These are phyloP conservation scores for Talaromyces sp. DNA, from an alignment of 2,329 filamentous ascomycete species.

Conservation along the genomic window DNA sequence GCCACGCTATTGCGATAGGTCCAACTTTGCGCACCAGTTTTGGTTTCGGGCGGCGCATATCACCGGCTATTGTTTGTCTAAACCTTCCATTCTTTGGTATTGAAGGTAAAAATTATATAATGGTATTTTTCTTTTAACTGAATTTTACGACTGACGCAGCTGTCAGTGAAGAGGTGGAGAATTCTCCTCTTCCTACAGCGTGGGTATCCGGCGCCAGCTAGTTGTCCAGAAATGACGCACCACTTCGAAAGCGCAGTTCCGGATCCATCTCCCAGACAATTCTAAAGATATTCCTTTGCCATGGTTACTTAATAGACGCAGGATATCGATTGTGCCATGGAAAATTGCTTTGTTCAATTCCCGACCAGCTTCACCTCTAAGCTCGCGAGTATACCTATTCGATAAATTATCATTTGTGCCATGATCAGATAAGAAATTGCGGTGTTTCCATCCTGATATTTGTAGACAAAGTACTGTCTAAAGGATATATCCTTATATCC, in stretches of 20 bases:
- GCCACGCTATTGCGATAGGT: background rate
- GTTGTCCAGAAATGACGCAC: background rate
- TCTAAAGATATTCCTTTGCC: background rate
- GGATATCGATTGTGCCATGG: background rate
- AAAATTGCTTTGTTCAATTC: background rate
- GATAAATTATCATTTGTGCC: background rate
- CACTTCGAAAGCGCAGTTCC: background rate
- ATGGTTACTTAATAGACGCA: background rate
- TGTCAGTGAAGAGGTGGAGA: background rate
- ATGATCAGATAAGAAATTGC: background rate
- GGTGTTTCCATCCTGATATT: background rate
- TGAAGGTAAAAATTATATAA: background rate
- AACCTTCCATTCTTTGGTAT: too few relatives aligned
- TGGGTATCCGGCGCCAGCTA: background rate
- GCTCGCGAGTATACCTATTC: background rate
- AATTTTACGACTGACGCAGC: background rate
- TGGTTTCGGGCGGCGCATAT: background rate
- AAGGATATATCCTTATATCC: background rate
- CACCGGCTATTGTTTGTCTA: too few relatives aligned
- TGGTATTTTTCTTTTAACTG: background rate
- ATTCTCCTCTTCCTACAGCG: background rate
- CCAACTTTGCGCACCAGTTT: background rate
- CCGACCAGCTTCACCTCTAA: background rate
- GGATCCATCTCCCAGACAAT: background rate
- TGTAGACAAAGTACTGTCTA: background rate